Percentiles rank a stretch among this genome's conserved stretches.
Evolutionary conservation across 305 asterid species (phyloP).

Genomic region (Fraxinus nigra): DNA sequence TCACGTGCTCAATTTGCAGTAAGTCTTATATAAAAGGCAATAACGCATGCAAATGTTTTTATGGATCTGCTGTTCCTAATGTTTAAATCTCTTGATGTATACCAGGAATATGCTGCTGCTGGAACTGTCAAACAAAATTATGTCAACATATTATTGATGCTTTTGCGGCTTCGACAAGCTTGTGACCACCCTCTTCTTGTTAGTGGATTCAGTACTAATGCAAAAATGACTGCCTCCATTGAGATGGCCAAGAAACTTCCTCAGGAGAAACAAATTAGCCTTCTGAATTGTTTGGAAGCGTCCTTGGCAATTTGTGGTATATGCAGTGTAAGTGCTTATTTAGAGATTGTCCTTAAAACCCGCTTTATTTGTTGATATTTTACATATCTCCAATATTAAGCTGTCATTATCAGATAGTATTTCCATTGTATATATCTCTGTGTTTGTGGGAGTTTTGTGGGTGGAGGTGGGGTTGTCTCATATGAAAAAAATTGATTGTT

Average conservation of each 20-base stretch:
- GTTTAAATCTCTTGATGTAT: conserved; percentile 23
- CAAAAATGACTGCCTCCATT: conserved; percentile 59
- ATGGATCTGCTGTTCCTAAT: conserved; percentile 15
- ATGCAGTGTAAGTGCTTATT: conserved; percentile 66
- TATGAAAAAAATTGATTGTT: not conserved
- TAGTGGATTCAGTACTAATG: conserved; percentile 56
- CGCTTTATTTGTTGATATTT: not conserved
- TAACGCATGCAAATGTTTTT: conserved; percentile 18
- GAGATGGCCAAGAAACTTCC: conserved; percentile 81
- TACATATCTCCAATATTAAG: not conserved
- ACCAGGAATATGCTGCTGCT: conserved; percentile 93
- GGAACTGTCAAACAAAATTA: conserved; percentile 97
- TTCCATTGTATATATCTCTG: not conserved
- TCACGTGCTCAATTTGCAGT: conserved; percentile 98
- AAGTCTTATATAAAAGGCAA: conserved; percentile 33
- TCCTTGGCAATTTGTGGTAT: conserved; percentile 84
- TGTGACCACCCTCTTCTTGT: conserved; percentile 99
- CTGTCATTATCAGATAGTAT: not conserved
- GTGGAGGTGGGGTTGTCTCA: not conserved
- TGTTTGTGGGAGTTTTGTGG: not conserved
- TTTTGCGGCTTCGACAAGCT: conserved; percentile 94
- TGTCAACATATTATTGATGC: conserved; percentile 89
- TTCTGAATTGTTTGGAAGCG: conserved; percentile 81
- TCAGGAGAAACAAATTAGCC: conserved; percentile 56
- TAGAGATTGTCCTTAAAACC: not conserved